These are phyloP conservation scores for Monosporascus sp. DNA, from an alignment of 2,329 filamentous ascomycete species.

Conservation along the genomic window DNA sequence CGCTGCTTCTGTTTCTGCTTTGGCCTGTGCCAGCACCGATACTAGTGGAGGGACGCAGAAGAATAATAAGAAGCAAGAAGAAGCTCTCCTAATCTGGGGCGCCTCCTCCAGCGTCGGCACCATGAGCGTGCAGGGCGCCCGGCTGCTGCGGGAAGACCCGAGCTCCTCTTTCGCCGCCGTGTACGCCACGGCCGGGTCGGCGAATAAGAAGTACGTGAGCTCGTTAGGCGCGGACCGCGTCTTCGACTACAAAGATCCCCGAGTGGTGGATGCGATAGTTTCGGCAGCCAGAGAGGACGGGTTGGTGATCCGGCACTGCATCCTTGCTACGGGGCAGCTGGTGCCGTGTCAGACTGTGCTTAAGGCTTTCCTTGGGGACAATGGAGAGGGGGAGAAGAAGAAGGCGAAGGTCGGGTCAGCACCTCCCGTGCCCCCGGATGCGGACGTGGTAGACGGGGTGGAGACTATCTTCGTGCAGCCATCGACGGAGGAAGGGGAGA, in stretches of 20 bases:
- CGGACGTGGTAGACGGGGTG: constrained; percentile 24
- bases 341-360: constrained; percentile 31
- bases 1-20: constrained; percentile 1
- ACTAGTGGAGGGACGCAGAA: background rate
- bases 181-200: constrained; percentile 33
- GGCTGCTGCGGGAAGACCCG: constrained; percentile 27
- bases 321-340: constrained; percentile 34
- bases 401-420: constrained; percentile 32
- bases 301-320: constrained; percentile 32
- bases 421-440: constrained; percentile 25
- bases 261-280: constrained; percentile 26
- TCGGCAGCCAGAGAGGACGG: constrained; percentile 30
- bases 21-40: background rate
- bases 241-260: constrained; percentile 34
- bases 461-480: constrained; percentile 34
- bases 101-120: constrained; percentile 39
- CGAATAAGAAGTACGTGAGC: constrained; percentile 28
- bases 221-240: constrained; percentile 32
- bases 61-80: constrained; percentile 13
- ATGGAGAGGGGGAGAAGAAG: background rate
- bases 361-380: constrained; percentile 21
- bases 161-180: constrained; percentile 30
- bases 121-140: constrained; percentile 36
- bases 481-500: constrained; percentile 26
- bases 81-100: constrained; percentile 37